Evolutionary conservation across 108 stramenopile species (phyloP).

Genomic region (Cyclotella baltica): DNA sequence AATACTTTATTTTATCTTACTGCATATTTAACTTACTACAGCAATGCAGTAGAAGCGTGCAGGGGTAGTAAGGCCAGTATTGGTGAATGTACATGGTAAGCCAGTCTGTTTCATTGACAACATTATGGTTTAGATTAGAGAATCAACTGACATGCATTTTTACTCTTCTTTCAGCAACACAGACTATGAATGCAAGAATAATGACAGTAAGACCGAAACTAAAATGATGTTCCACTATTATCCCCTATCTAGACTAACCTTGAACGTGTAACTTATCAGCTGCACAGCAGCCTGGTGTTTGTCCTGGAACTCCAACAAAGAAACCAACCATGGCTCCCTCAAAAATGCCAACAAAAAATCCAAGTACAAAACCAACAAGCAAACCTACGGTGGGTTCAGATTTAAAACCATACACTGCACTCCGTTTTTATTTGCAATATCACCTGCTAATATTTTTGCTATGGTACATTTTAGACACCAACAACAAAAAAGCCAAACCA

Average conservation of each 20-base stretch:
- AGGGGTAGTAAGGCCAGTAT: background rate
- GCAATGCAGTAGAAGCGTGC: constrained; percentile 1
- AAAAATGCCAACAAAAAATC: no score
- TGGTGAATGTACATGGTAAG: constrained; percentile 7
- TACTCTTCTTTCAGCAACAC: background rate
- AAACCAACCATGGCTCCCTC: background rate
- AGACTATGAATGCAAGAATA: background rate
- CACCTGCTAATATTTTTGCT: no score
- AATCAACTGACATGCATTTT: background rate
- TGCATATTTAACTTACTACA: background rate
- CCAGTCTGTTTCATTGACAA: background rate
- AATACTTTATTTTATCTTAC: background rate
- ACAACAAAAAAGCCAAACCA: no score
- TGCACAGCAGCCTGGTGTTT: background rate
- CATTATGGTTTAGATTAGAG: background rate
- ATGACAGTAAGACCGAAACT: background rate
- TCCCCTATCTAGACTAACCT: background rate
- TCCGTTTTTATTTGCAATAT: no score
- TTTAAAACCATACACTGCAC: no score
- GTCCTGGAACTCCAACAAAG: background rate
- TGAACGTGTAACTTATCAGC: background rate
- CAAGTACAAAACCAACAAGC: no score
- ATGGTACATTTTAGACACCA: no score
- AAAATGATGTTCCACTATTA: background rate
- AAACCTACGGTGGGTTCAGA: no score